Evolutionary conservation across 2,329 filamentous ascomycete species (phyloP), one percentile per base, ranked within the genome.

Genomic region (Achaetomium macrosporum): DNA sequence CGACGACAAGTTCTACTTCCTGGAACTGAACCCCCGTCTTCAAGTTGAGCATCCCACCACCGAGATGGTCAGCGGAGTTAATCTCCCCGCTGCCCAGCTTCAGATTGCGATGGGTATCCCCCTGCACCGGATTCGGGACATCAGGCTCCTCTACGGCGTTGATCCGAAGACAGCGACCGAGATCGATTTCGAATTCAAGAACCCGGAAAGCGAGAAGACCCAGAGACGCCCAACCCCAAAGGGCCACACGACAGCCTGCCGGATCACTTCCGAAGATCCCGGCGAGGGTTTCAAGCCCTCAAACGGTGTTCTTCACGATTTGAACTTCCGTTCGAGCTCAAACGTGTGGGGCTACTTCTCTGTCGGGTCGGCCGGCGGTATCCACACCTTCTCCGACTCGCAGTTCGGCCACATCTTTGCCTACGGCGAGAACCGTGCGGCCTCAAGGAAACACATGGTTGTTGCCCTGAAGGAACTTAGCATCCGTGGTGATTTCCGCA

Each of bases 301-400:
- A 42, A 95, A 92, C 66, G 93, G 93, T 83, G 95, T 92, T 49
- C 95, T 99, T 83, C 93, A 97, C 76, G 93, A 99, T 68, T 78
- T 99, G 67, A 99, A 99, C 79, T 99, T 99, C 83, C 84, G 93
- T 68, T 95, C 88, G 76, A 96, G 90, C 70, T 97, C 93, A 59
- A 99, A 99, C 63, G 93, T 97, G 52, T 99, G 93, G 93, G 93
- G 93, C 79, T 99, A 99, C 75, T 99, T 99, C 83, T 99, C 93
- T 49, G 93, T 99, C 70, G 89, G 91, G 76, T 93, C 91, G 10
- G 86, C 90, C 51, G 92, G 91, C 75, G 91, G 91, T 72, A 99
- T 99, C 61, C 93, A 99, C 82, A 96, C 90, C 72, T 99, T 96
- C 80, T 97, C 93, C 8, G 93, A 99, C 76, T 95, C 88, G 66